Percentiles rank a stretch among this genome's conserved stretches.
Conservation (phyloP, 345 rosid species). For the Hypericum androsaemum region DNA sequence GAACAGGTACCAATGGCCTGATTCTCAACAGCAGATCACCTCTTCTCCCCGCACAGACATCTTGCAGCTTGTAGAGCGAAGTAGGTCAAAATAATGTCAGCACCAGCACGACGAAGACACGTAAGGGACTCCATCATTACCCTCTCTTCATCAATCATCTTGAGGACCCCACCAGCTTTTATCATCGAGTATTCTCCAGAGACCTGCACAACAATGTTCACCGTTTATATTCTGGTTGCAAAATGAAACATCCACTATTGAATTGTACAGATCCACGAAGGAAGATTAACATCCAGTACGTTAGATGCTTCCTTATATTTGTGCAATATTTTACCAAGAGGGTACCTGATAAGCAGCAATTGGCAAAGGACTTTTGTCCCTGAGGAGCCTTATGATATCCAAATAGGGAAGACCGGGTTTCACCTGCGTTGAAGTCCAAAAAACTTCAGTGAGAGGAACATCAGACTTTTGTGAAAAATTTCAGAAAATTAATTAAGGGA, state of each 20-base stretch:
- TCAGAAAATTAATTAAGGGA: neutral
- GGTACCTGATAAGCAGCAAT: conserved; percentile 90
- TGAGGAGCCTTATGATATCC: conserved; percentile 84
- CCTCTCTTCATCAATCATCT: conserved; percentile 84
- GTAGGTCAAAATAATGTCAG: conserved; percentile 71
- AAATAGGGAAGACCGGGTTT: conserved; percentile 96
- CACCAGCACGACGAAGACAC: conserved; percentile 86
- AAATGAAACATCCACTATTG: too few relatives aligned
- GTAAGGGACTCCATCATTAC: conserved; percentile 91
- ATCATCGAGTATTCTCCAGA: conserved; percentile 96
- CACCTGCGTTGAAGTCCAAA: conserved; percentile 39
- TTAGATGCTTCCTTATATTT: too few relatives aligned
- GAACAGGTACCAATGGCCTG: neutral
- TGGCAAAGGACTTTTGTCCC: conserved; percentile 69
- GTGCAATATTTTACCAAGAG: neutral
- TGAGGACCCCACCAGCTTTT: conserved; percentile 73
- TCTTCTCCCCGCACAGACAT: conserved; percentile 45
- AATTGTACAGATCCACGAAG: too few relatives aligned
- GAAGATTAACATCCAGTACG: too few relatives aligned
- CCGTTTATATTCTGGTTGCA: neutral
- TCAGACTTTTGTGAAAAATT: neutral
- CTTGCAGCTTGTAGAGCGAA: conserved; percentile 88
- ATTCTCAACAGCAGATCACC: conserved; percentile 3
- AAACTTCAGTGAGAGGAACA: conserved; percentile 12
- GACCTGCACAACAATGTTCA: conserved; percentile 28